phyloP scores from a whole-genome alignment of 495 filamentous ascomycete genomes.

The Tuber borchii region DNA sequence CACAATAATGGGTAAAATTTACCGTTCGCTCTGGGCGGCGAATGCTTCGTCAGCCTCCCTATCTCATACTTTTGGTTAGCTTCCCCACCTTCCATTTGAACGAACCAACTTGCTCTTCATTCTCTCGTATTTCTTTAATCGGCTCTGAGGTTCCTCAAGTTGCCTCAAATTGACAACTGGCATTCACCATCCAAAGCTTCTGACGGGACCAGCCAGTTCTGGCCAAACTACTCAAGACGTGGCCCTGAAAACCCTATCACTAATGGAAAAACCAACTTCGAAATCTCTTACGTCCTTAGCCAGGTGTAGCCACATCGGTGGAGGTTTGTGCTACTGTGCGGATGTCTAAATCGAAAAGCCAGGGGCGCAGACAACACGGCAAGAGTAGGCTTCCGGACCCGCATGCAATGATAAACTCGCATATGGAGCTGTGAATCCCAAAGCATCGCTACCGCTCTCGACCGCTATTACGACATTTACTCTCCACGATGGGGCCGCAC shows the following conservation, averaged over 20 bases:
- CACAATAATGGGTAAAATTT: not conserved
- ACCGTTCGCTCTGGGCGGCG: not conserved
- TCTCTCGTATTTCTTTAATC: not conserved
- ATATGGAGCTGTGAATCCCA: not conserved
- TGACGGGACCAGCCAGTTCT: not conserved
- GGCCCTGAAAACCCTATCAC: not conserved
- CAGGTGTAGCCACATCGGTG: not conserved
- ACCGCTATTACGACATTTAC: not conserved
- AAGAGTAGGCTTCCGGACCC: not conserved
- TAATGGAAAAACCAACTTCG: not conserved
- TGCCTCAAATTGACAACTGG: not conserved
- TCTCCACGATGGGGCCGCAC: not conserved
- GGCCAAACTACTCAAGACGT: not conserved
- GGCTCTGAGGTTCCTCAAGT: not conserved
- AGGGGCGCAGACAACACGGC: not conserved
- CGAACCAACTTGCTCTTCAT: not conserved
- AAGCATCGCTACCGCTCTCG: not conserved
- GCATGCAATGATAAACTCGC: not conserved
- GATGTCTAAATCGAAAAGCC: not conserved
- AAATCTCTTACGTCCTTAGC: not conserved
- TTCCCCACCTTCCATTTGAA: not conserved
- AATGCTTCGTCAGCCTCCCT: not conserved
- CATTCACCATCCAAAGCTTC: not conserved
- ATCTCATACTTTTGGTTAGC: not conserved
- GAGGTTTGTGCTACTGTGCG: not conserved